These are phyloP conservation scores for Fusarium nurragi DNA, from an alignment of 2,329 filamentous ascomycete species.

Conservation along the genomic window DNA sequence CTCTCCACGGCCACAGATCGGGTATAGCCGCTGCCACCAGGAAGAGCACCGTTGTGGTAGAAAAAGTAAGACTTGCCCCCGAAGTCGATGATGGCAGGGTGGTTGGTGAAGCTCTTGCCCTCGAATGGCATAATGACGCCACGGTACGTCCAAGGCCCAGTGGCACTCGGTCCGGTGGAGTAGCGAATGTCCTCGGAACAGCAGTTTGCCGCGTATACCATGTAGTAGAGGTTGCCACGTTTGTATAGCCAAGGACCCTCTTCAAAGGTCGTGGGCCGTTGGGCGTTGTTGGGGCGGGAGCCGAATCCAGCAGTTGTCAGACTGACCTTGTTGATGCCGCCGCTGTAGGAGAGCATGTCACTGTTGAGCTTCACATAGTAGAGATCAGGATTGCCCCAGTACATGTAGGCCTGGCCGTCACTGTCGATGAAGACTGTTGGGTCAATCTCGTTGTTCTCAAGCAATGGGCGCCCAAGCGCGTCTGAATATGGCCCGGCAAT, in stretches of 20 bases:
- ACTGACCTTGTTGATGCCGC: not conserved
- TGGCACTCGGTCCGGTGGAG: constrained; percentile 5
- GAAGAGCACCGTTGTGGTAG: constrained; percentile 11
- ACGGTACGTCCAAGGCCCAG: constrained; percentile 11
- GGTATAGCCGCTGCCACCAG: not conserved
- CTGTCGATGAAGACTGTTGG: constrained; percentile 52
- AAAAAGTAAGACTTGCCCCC: constrained; percentile 13
- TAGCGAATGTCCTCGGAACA: constrained; percentile 17
- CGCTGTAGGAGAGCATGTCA: constrained; percentile 48
- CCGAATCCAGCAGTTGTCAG: constrained; percentile 4
- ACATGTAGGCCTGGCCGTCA: constrained; percentile 49
- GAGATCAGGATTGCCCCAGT: constrained; percentile 52
- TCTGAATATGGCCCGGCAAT: constrained; percentile 50
- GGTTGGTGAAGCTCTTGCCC: constrained; percentile 13
- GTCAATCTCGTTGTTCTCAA: constrained; percentile 52
- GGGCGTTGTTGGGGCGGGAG: not conserved
- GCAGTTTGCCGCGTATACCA: constrained; percentile 52
- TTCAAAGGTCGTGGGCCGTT: constrained; percentile 47
- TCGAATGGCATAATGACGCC: not conserved
- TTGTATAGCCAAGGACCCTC: constrained; percentile 54
- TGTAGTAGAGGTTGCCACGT: constrained; percentile 50
- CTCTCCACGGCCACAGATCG: constrained; percentile 7
- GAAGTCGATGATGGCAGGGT: constrained; percentile 6
- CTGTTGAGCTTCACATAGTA: constrained; percentile 47
- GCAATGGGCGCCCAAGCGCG: constrained; percentile 47